Percentiles rank a stretch among this genome's conserved stretches.
phyloP scores from a whole-genome alignment of 768 basidiomycete species.

The Termitomyces sp. region DNA sequence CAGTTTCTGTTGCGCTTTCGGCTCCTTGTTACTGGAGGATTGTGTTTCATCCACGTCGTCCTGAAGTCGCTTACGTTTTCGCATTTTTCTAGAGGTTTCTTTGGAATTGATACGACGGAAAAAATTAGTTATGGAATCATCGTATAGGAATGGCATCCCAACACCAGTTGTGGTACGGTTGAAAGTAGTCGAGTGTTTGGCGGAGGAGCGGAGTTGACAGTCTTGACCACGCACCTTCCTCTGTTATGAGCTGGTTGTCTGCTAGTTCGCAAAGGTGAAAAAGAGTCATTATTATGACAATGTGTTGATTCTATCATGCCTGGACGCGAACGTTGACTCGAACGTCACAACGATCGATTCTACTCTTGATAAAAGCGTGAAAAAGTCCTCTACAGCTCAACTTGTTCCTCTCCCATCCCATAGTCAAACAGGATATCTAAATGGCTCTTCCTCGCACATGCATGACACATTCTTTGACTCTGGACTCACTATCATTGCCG shows the following conservation, averaged over 20 bases:
- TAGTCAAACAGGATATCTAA: too few species aligned
- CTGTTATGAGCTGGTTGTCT: too few species aligned
- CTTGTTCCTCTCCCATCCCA: too few species aligned
- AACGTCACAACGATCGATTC: too few species aligned
- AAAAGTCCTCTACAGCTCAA: too few species aligned
- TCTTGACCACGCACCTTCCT: neutral
- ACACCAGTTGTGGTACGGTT: neutral
- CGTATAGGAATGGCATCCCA: conserved; percentile 13
- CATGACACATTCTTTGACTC: too few species aligned
- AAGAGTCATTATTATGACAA: neutral
- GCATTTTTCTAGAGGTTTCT: conserved; percentile 2
- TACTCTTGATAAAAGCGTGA: too few species aligned
- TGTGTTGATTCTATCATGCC: too few species aligned
- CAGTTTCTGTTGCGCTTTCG: conserved; percentile 9
- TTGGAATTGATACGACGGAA: conserved; percentile 14
- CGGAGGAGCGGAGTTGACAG: conserved; percentile 10
- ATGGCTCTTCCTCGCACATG: too few species aligned
- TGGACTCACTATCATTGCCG: too few species aligned
- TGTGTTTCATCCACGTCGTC: conserved; percentile 6
- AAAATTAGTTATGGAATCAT: conserved; percentile 19
- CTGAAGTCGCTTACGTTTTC: conserved; percentile 13
- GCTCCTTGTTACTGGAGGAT: conserved; percentile 1
- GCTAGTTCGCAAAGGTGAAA: neutral
- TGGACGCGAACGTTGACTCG: too few species aligned
- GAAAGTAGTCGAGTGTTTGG: neutral